Evolutionary conservation across 257 asterid species (phyloP).

Genomic region (Nicotiana otophora): DNA sequence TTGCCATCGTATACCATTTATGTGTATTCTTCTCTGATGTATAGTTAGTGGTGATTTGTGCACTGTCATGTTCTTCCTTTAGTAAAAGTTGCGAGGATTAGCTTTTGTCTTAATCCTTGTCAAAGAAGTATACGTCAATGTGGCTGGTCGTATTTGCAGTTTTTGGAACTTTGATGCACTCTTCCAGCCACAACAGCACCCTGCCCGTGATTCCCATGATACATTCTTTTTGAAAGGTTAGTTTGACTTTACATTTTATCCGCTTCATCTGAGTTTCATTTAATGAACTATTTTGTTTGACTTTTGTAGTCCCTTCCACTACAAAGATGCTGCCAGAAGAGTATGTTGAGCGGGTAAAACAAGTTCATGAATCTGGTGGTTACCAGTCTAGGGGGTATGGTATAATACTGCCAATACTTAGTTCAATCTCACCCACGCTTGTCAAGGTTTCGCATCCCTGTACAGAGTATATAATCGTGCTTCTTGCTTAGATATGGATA

Average conservation of each 20-base stretch:
- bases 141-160: constrained; percentile 35
- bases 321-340: constrained; percentile 83
- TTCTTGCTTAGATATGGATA: constrained; percentile 58
- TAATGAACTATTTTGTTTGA: constrained; percentile 3
- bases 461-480: not conserved
- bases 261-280: constrained; percentile 13
- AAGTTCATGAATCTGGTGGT: constrained; percentile 88
- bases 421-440: not conserved
- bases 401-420: not conserved
- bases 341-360: constrained; percentile 82
- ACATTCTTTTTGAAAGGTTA: constrained; percentile 90
- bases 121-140: not conserved
- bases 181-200: constrained; percentile 99
- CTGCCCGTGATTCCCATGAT: constrained; percentile 99
- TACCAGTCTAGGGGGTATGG: constrained; percentile 93
- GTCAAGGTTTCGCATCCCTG: not conserved
- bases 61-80: not conserved
- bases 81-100: not conserved
- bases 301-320: constrained; percentile 65
- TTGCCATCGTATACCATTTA: not conserved
- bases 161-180: constrained; percentile 99
- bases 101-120: not conserved
- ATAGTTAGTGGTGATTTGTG: not conserved
- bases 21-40: not conserved
- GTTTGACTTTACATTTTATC: constrained; percentile 17